Base-by-base conservation (phyloP, 768 basidiomycete genomes). In the Auriculariales sp. region DNA sequence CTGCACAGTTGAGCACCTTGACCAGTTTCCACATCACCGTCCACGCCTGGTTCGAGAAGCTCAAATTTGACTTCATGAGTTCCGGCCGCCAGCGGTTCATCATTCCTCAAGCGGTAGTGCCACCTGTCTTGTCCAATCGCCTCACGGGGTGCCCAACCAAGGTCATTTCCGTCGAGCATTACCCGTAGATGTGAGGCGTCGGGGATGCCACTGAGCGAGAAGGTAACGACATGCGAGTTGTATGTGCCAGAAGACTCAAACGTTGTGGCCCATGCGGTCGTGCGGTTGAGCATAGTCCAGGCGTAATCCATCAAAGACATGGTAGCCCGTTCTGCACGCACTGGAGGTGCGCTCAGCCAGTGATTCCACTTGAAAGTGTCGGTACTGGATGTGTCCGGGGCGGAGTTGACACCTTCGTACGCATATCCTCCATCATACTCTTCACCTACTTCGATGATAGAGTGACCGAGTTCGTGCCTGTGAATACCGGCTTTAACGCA, bases 361-460 rank as follows among this genome's bases (percentile, higher is more conserved):
- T 85, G 79, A 0, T 68, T 61, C 86, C 86, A 89, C 5, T 79
- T 72, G 27, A 83, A 57, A 28, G 68, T 62, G 25, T 65, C 49
- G 29, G 35, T 19, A 4, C 49, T 27, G 9, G 62, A 61, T 24
- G 39, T 9, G 5, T 36, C 35, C n/a, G 39, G 22, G 25, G 70
- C 69, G 3, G 81, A 73, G 57, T 89, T 84, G 30, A 71, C 69
- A 14, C 85, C 85, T 56, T 72, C 83, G 61, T 88, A 89, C 3
- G 69, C 79, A 53, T 63, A 77, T 3, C 83, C 85, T 11, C 84
- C 85, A 54, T 88, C 86, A 58, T 89, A 87, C 64, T 87, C 85
- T 63, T 88, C 86, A 3, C 86, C 86, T 17, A 85, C 79, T 5
- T 75, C 35, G 55, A 87, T 83, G 45, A 87, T 75, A 22, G 82